Conservation (phyloP, 495 filamentous ascomycete genomes). For the Trypethelium eluteriae region DNA sequence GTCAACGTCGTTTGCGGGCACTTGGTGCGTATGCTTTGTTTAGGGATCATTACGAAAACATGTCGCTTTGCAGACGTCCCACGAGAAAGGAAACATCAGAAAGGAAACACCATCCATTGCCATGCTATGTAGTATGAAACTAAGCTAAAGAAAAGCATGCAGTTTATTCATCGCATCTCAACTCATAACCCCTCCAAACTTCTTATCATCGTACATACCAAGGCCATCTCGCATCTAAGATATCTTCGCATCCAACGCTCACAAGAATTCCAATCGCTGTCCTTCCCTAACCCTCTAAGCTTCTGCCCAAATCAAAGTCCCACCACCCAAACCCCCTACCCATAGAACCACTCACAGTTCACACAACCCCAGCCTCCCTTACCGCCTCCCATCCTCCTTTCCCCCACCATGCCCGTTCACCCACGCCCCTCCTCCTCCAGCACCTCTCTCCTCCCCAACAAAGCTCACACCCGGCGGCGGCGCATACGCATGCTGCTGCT, state of each 20-base stretch:
- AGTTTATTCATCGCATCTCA: background rate
- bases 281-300: too few relatives aligned
- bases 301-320: background rate
- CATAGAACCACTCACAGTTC: background rate
- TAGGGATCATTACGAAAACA: background rate
- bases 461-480: background rate
- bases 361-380: background rate
- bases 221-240: background rate
- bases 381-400: background rate
- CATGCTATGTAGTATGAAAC: background rate
- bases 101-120: background rate
- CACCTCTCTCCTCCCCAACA: background rate
- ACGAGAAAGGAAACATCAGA: background rate
- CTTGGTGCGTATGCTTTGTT: too few relatives aligned
- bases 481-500: background rate
- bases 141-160: background rate
- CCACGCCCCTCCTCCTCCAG: background rate
- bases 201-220: conserved; percentile 1
- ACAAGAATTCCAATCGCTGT: background rate
- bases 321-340: background rate
- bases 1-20: background rate
- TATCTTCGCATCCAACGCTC: background rate
- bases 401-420: background rate
- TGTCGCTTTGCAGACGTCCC: background rate
- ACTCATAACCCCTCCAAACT: background rate